These are phyloP conservation scores for Nicotiana knightiana DNA, from an alignment of 257 asterid genomes.

Conservation along the genomic window DNA sequence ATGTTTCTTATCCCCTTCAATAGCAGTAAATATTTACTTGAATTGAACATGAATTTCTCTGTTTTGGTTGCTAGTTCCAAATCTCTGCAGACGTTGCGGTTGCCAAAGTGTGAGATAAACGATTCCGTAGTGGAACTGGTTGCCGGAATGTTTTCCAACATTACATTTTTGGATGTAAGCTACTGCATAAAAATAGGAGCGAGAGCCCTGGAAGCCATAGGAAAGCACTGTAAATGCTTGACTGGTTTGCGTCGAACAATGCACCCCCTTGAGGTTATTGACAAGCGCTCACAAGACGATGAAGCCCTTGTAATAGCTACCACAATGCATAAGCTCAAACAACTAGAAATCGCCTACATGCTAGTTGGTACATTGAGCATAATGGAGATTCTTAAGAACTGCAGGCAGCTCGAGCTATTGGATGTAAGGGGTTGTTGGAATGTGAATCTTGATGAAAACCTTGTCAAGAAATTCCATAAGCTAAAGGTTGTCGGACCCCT, in stretches of 20 bases:
- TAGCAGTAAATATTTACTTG: background rate
- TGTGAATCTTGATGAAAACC: slow-evolving; percentile 37
- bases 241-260: slow-evolving; percentile 26
- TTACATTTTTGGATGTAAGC: slow-evolving; percentile 36
- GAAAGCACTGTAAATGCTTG: slow-evolving; percentile 29
- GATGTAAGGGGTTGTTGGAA: slow-evolving; percentile 49
- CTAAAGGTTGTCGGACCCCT: slow-evolving; percentile 37
- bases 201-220: slow-evolving; percentile 22
- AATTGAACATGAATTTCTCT: background rate
- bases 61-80: slow-evolving; percentile 23
- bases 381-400: slow-evolving; percentile 23
- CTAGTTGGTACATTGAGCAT: slow-evolving; percentile 20
- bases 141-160: slow-evolving; percentile 22
- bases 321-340: slow-evolving; percentile 36
- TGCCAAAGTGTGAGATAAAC: slow-evolving; percentile 26
- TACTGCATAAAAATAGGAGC: slow-evolving; percentile 32
- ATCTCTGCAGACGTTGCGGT: slow-evolving; percentile 27
- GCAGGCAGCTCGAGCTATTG: slow-evolving; percentile 24
- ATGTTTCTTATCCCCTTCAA: background rate
- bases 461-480: slow-evolving; percentile 27
- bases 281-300: slow-evolving; percentile 30
- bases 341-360: slow-evolving; percentile 38
- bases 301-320: slow-evolving; percentile 38
- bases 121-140: slow-evolving; percentile 19
- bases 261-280: slow-evolving; percentile 30